Evolutionary conservation across 495 filamentous ascomycete genomes (phyloP), one percentile per base, ranked within the genome.

Genomic region (Aspergillus olivimuriae): DNA sequence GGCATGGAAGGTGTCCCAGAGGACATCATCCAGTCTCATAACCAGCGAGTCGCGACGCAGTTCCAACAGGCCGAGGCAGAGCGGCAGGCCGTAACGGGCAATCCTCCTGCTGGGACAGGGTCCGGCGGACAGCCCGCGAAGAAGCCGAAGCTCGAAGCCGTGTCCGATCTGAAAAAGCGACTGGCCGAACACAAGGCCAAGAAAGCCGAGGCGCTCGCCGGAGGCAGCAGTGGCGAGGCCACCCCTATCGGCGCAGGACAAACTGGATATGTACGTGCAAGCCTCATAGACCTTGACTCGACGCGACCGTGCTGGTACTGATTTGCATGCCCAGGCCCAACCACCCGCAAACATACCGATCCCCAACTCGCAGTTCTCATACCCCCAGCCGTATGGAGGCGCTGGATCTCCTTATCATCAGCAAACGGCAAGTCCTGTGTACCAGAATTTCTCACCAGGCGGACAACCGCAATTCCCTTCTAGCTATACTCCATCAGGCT

Each of bases 1-100:
- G 92, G 91, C 53, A 95, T 95, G 85, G 90, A 97, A 55, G 92
- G 92, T 52, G 86, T 98, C 15, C 92, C 92, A 8, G 86, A 88
- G 26, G 88, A 95, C 30, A 76, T 94, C 44, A 69, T 86, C 17
- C 72, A 83, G 46, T 74, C 81, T 41, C 94, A 97, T 65, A 83
- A 87, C 46, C 84, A 92, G 67, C 82, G 84, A 43, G 86, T 97
- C 50, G 77, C 86, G 40, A 73, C 79, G 26, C 83, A 86, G 60
- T 94, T 83, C 63, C 87, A 90, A 60, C 80, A 85, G 49, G 84
- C 82, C 8, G 88, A 95, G 64, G 82, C 83, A 16, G 87, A 95
- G 59, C 78, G 87, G 32, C 81, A 85, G 38, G 81, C 81, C 26
- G 75, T 76, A 4, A 95, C 89, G 2, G 92, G 92, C 4, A 96